Percentiles rank a stretch among this genome's conserved stretches.
phyloP scores from a whole-genome alignment of 371 early-diverging fungal genomes.

The Saksenaea vasiformis region DNA sequence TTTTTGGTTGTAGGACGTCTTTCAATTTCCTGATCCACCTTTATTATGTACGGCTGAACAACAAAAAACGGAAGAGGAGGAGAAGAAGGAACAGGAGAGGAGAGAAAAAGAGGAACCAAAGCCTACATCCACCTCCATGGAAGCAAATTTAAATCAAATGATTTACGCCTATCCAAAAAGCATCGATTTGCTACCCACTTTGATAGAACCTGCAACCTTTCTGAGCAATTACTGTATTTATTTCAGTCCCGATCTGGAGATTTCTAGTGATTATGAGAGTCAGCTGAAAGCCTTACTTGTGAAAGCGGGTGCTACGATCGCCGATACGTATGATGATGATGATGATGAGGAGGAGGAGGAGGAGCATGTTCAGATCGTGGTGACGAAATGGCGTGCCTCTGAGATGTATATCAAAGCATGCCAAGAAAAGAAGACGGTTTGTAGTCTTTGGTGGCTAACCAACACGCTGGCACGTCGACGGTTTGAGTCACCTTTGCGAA shows the following conservation, averaged over 20 bases:
- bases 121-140: background rate
- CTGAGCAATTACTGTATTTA: conserved; percentile 27
- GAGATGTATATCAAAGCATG: conserved; percentile 57
- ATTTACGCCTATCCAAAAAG: conserved; percentile 15
- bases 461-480: conserved; percentile 41
- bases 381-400: conserved; percentile 62
- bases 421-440: conserved; percentile 67
- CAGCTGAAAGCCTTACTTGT: conserved; percentile 39
- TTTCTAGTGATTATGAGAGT: conserved; percentile 16
- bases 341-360: no score
- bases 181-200: conserved; percentile 15
- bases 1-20: no score
- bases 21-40: conserved; percentile 55
- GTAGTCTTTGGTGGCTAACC: conserved; percentile 58
- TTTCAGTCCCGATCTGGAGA: conserved; percentile 22
- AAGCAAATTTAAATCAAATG: background rate
- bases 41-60: conserved; percentile 11
- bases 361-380: conserved; percentile 56
- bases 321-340: conserved; percentile 23
- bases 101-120: background rate
- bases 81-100: background rate
- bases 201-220: conserved; percentile 5
- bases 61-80: background rate
- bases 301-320: conserved; percentile 58
- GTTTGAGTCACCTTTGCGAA: conserved; percentile 41